These are phyloP conservation scores for Aspergillus hiratsukae DNA, from an alignment of 2,329 filamentous ascomycete species.

Conservation along the genomic window DNA sequence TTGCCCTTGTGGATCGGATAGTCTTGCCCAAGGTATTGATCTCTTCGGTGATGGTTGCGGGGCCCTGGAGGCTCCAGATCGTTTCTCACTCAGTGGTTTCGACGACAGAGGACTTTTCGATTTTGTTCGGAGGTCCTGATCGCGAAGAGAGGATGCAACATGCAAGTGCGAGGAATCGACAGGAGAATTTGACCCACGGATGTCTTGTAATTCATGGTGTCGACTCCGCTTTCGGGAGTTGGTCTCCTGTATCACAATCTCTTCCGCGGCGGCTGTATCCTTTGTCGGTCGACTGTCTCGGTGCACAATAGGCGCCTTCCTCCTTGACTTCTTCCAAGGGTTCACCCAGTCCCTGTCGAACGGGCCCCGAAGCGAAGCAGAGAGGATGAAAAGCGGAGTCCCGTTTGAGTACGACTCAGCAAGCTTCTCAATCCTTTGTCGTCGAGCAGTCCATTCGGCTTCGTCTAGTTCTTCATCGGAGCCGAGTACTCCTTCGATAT, in stretches of 20 bases:
- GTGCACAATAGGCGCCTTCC: not conserved
- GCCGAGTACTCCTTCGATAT: constrained; percentile 24
- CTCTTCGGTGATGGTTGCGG: constrained; percentile 4
- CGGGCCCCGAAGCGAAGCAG: constrained; percentile 42
- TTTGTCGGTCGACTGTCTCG: not conserved
- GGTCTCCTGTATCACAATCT: constrained; percentile 25
- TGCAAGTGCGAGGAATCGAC: constrained; percentile 8
- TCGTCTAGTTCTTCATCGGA: constrained; percentile 40
- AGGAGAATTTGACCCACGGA: not conserved
- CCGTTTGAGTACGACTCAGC: constrained; percentile 41
- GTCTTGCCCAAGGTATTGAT: not conserved
- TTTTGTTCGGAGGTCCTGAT: not conserved
- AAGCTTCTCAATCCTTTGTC: constrained; percentile 40
- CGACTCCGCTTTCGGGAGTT: constrained; percentile 20
- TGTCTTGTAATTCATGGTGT: constrained; percentile 11
- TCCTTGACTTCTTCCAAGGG: constrained; percentile 39
- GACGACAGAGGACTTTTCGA: not conserved
- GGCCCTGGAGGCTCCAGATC: constrained; percentile 2
- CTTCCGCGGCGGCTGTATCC: constrained; percentile 6
- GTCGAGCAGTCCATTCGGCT: constrained; percentile 30
- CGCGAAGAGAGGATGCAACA: not conserved
- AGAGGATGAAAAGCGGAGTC: constrained; percentile 42
- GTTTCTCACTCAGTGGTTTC: not conserved
- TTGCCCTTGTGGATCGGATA: not conserved
- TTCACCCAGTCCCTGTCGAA: constrained; percentile 44